Evolutionary conservation across 129 eudicot genomes (phyloP).

Genomic region (Calendula officinalis): DNA sequence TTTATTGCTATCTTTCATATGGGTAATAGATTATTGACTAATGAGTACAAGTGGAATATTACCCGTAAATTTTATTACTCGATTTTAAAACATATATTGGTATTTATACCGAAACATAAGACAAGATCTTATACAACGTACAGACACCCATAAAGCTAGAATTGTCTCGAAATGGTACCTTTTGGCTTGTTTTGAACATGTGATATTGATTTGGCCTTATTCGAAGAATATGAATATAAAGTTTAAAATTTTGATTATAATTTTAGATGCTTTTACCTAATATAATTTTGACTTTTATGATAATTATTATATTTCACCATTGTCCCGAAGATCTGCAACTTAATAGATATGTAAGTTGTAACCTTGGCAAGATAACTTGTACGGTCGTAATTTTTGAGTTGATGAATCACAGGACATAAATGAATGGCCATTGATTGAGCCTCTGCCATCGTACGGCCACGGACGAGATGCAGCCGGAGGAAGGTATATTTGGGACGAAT

Average conservation of each 20-base stretch:
- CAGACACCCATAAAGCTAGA: slow-evolving; percentile 15
- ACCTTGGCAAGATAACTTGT: background rate
- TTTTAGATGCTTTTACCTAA: too few species aligned
- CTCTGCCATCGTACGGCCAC: slow-evolving; percentile 87
- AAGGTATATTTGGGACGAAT: slow-evolving; percentile 80
- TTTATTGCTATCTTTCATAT: too few species aligned
- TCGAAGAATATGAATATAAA: slow-evolving; percentile 1
- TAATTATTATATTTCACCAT: too few species aligned
- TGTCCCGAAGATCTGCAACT: too few species aligned
- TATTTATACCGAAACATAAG: too few species aligned
- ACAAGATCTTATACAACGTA: background rate
- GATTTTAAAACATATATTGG: too few species aligned
- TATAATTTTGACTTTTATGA: too few species aligned
- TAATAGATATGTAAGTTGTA: too few species aligned
- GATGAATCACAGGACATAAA: slow-evolving; percentile 51
- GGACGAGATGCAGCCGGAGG: slow-evolving; percentile 90
- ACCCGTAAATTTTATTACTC: too few species aligned
- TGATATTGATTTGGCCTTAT: slow-evolving; percentile 33
- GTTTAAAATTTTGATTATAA: slow-evolving; percentile 5
- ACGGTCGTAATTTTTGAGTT: background rate
- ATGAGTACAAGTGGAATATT: too few species aligned
- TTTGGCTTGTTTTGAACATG: slow-evolving; percentile 30
- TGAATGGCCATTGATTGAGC: slow-evolving; percentile 65
- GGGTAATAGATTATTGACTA: too few species aligned
- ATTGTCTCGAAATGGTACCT: slow-evolving; percentile 6